These are phyloP conservation scores for Coniochaeta sp. DNA, from an alignment of 2,329 filamentous ascomycete species.

Conservation along the genomic window DNA sequence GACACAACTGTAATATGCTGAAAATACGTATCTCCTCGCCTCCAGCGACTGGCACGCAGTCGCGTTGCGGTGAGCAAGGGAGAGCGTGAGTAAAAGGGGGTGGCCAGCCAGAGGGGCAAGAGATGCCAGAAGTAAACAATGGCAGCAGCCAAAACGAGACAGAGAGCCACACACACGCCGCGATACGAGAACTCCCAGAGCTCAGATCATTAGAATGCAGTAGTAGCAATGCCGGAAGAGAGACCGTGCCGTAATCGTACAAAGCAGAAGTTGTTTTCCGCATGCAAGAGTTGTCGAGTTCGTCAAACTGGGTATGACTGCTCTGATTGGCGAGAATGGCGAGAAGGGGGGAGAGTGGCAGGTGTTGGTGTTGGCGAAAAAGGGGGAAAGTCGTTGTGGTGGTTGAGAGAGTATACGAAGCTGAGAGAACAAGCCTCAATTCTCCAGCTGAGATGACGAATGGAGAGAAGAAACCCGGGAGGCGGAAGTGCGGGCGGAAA, in stretches of 20 bases:
- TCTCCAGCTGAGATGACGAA: neutral
- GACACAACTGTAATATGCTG: neutral
- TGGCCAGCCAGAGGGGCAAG: too few species aligned
- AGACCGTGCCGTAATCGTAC: slow-evolving; percentile 1
- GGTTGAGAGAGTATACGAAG: neutral
- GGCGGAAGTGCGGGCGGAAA: neutral
- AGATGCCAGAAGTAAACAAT: neutral
- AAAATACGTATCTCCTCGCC: neutral
- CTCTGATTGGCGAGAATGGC: neutral
- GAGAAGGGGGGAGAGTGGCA: neutral
- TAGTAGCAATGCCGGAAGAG: neutral
- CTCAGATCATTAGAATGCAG: neutral
- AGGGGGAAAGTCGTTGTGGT: too few species aligned
- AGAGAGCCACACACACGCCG: neutral
- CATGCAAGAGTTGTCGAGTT: neutral
- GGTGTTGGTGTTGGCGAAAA: too few species aligned
- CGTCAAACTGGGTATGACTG: neutral
- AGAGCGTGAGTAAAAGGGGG: neutral
- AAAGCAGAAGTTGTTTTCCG: neutral
- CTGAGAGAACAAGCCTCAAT: neutral
- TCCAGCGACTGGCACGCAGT: neutral
- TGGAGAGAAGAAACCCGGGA: neutral
- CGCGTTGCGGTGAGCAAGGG: neutral
- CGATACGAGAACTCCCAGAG: neutral
- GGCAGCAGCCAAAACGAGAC: neutral